phyloP scores from a whole-genome alignment of 2,329 filamentous ascomycete genomes.

The Anthostomella pinea region DNA sequence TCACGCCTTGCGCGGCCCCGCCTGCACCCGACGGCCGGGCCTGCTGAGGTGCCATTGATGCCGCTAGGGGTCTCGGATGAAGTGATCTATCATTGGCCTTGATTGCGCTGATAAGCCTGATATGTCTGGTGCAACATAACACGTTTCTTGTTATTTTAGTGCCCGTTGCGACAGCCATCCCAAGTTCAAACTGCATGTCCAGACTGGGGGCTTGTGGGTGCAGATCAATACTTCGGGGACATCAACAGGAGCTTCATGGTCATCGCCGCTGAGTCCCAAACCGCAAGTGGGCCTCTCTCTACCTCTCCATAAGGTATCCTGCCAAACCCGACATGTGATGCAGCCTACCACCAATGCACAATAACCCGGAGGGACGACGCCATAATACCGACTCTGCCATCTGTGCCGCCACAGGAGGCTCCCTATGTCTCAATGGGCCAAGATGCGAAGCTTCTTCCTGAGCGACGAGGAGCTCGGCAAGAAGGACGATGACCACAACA shows the following conservation, averaged over 20 bases:
- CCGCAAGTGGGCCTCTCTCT: constrained; percentile 1
- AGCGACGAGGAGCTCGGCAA: constrained; percentile 57
- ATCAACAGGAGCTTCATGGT: not conserved
- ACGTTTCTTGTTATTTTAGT: constrained; percentile 11
- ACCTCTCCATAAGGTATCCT: not conserved
- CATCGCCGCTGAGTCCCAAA: constrained; percentile 16
- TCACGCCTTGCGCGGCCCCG: too few relatives aligned
- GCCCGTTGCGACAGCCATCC: not conserved
- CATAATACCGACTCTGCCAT: not conserved
- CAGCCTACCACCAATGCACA: too few relatives aligned
- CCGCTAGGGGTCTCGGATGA: too few relatives aligned
- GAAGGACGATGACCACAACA: constrained; percentile 55
- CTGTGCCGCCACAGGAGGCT: constrained; percentile 7
- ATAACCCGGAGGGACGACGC: too few relatives aligned
- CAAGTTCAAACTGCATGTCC: not conserved
- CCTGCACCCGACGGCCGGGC: too few relatives aligned
- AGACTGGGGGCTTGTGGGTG: not conserved
- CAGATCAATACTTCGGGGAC: not conserved
- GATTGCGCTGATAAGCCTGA: too few relatives aligned
- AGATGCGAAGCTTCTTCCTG: constrained; percentile 46
- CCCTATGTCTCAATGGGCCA: constrained; percentile 31
- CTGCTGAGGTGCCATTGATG: too few relatives aligned
- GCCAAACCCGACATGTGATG: constrained; percentile 23
- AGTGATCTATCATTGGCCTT: too few relatives aligned
- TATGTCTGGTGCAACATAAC: constrained; percentile 16